Conservation (phyloP, 176 grass and related monocot species). For the Secale cereale region DNA sequence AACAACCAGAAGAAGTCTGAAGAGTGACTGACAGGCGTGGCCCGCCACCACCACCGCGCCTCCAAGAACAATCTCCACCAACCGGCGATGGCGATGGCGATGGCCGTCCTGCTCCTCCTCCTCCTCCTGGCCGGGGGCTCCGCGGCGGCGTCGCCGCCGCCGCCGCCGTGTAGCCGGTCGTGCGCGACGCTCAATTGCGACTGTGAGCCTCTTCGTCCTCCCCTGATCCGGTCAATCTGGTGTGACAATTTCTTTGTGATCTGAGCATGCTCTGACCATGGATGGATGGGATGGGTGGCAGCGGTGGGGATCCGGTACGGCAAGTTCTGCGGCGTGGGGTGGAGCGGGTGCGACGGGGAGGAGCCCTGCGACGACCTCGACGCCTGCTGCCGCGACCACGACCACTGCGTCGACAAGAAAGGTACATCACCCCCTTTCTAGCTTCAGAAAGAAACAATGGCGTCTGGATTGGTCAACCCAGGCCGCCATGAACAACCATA, state of each 20-base stretch:
- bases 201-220: constrained; percentile 30
- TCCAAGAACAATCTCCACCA: neutral
- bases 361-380: constrained; percentile 95
- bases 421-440: constrained; percentile 20
- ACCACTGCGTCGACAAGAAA: constrained; percentile 87
- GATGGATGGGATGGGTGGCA: neutral
- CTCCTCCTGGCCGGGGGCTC: neutral
- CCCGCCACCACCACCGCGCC: neutral
- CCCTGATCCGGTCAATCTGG: neutral
- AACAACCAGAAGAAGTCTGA: too few species aligned
- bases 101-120: neutral
- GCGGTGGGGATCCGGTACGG: constrained; percentile 83
- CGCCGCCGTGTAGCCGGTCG: constrained; percentile 64
- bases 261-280: neutral
- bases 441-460: too few species aligned
- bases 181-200: constrained; percentile 80
- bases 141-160: neutral
- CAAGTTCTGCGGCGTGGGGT: constrained; percentile 84
- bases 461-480: too few species aligned
- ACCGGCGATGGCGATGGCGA: neutral
- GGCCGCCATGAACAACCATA: too few species aligned
- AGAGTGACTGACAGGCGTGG: neutral
- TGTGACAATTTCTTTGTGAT: neutral
- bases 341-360: constrained; percentile 84
- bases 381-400: constrained; percentile 84